Base-by-base conservation (phyloP, 2,329 filamentous ascomycete species). In the Venturia carpophila region DNA sequence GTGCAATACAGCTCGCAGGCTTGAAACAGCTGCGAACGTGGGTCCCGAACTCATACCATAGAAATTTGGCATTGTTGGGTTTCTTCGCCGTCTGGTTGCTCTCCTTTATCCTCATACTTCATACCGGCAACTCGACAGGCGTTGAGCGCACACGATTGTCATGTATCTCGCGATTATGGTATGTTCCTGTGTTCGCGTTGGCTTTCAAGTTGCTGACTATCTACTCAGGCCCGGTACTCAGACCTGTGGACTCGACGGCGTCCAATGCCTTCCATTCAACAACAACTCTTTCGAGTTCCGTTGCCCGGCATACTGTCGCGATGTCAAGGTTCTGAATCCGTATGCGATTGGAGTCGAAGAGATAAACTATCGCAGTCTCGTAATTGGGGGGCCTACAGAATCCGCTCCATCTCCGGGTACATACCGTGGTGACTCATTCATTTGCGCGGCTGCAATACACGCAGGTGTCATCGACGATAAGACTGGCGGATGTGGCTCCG, bases 291-390 rank as follows among this genome's bases (percentile, higher is more conserved):
- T 83, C 65, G 77, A 81, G 11, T 85, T 85, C 70, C 78, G 80
- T 65, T 85, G 83, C 69, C 82, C 83, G n/a, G 79, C 83, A 34
- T 79, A 80, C 66, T 85, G 83, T 70, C 74, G 72, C 63, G 73
- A 76, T 62, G 73, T 75, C 5, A 75, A 79, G 66, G 71, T 83
- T 41, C 71, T 82, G 24, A 78, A 83, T 52, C 80, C 82, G 34
- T 76, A 79, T 67, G 75, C 78, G 15, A 79, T 85, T 58, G 83
- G 83, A 17, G 79, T 80, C 61, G 81, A 87, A 69, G 84, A 87
- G 68, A 77, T 90, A 62, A 78, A 83, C 58, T 91, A 91, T 71
- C 77, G 76, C 30, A 78, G 85, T 0, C 73, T 90, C n/a, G 82
- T 91, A 1, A 79, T 91, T 34, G 88, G 88, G n/a, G 88, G 88